A percentile compares a stretch with the other conserved stretches of the same genome.
phyloP scores from a whole-genome alignment of 2,329 filamentous ascomycete genomes.

The Hypoxylon sp. region DNA sequence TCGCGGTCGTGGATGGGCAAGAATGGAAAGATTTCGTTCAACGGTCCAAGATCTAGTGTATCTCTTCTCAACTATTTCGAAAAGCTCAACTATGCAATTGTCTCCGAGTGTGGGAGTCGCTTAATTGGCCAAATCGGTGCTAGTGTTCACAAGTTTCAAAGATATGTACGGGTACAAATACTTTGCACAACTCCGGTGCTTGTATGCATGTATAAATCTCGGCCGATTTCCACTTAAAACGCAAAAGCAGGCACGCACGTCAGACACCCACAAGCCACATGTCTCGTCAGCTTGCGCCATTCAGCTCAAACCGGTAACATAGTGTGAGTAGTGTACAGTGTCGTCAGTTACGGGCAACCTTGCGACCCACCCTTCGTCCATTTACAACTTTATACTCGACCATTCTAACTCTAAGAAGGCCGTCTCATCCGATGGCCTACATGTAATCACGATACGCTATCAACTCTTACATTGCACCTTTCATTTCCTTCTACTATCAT shows the following conservation, averaged over 20 bases:
- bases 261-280: conserved; percentile 25
- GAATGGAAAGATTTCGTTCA: conserved; percentile 29
- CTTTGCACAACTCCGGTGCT: background rate
- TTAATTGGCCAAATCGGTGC: conserved; percentile 52
- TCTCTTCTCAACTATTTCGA: conserved; percentile 49
- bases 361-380: conserved; percentile 21
- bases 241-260: conserved; percentile 23
- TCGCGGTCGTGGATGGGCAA: conserved; percentile 29
- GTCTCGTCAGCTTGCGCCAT: conserved; percentile 14
- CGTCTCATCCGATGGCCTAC: conserved; percentile 41
- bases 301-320: conserved; percentile 9
- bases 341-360: conserved; percentile 10
- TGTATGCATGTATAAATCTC: conserved; percentile 2
- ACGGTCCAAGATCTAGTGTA: conserved; percentile 29
- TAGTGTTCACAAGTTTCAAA: conserved; percentile 36
- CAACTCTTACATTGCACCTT: conserved; percentile 22
- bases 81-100: conserved; percentile 36
- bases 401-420: conserved; percentile 14
- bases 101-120: conserved; percentile 52
- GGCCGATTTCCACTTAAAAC: conserved; percentile 28
- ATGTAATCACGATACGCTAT: conserved; percentile 26
- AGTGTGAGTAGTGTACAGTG: conserved; percentile 4
- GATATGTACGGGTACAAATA: background rate
- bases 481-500: conserved; percentile 8
- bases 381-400: conserved; percentile 16